Evolutionary conservation across 345 rosid species (phyloP).

Genomic region (Erodium maritimum): DNA sequence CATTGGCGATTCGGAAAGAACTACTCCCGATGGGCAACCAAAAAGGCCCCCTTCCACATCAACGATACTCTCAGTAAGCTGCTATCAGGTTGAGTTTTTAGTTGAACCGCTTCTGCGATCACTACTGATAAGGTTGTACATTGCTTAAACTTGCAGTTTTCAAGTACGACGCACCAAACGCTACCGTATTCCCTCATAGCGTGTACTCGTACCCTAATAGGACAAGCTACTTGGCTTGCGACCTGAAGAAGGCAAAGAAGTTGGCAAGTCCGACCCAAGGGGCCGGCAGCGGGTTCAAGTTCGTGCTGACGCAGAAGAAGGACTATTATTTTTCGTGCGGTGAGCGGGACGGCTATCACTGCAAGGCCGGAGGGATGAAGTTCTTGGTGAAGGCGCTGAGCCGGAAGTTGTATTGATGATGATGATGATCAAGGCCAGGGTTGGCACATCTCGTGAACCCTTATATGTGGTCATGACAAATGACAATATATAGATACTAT

Average conservation of each 20-base stretch:
- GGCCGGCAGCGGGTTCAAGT: slow-evolving; percentile 47
- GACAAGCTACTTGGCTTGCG: slow-evolving; percentile 37
- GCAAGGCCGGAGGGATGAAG: slow-evolving; percentile 58
- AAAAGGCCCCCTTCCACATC: slow-evolving; percentile 42
- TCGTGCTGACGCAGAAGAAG: slow-evolving; percentile 24
- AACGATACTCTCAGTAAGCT: slow-evolving; percentile 57
- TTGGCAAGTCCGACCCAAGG: slow-evolving; percentile 46
- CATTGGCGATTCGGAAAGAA: slow-evolving; percentile 57
- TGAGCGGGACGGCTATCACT: slow-evolving; percentile 43
- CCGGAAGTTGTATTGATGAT: slow-evolving; percentile 4
- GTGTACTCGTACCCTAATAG: slow-evolving; percentile 46
- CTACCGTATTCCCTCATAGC: slow-evolving; percentile 36
- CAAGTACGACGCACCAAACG: slow-evolving; percentile 53
- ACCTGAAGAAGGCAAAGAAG: slow-evolving; percentile 37
- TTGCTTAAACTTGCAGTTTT: no score
- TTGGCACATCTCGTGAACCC: no score
- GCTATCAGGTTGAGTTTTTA: not conserved
- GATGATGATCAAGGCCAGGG: no score
- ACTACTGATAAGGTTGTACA: no score
- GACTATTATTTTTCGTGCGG: slow-evolving; percentile 70
- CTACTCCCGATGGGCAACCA: slow-evolving; percentile 48
- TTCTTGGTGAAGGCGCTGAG: slow-evolving; percentile 38
- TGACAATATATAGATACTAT: no score
- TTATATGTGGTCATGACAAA: no score
- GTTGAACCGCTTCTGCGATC: no score